Percentiles rank a stretch among this genome's conserved stretches.
phyloP scores from a whole-genome alignment of 495 filamentous ascomycete species.

The Penicillium ucsense region DNA sequence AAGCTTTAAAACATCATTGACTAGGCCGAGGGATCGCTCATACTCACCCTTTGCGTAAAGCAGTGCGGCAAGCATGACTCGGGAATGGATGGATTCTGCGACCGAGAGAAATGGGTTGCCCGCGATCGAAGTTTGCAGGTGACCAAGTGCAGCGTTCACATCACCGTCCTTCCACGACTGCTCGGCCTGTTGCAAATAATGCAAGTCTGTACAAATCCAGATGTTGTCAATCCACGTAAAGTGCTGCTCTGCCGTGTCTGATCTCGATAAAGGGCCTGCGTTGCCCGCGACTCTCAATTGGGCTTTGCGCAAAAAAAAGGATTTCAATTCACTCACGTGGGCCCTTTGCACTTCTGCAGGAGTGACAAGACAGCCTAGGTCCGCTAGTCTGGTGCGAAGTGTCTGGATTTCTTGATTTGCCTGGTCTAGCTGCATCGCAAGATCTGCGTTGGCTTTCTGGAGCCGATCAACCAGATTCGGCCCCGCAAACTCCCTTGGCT shows the following conservation, averaged over 20 bases:
- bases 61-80: constrained; percentile 8
- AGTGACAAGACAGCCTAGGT: constrained; percentile 12
- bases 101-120: constrained; percentile 1
- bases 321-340: not conserved
- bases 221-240: constrained; percentile 9
- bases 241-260: not conserved
- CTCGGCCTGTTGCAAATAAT: constrained; percentile 6
- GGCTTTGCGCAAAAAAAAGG: too few relatives aligned
- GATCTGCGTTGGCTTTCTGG: not conserved
- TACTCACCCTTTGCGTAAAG: constrained; percentile 3
- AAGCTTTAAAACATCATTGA: constrained; percentile 1
- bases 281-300: not conserved
- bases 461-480: not conserved
- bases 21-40: constrained; percentile 3
- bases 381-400: constrained; percentile 6
- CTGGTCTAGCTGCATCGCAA: constrained; percentile 3
- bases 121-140: not conserved
- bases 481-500: not conserved
- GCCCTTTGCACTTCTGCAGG: constrained; percentile 2
- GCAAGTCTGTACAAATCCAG: constrained; percentile 8
- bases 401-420: constrained; percentile 1
- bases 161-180: constrained; percentile 6
- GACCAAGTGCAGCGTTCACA: constrained; percentile 4
- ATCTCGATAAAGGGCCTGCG: not conserved
- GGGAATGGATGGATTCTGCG: constrained; percentile 6